These are phyloP conservation scores for Pseudisothecium myosuroides DNA, from an alignment of 225 moss, liverwort and hornwort genomes.

Conservation along the genomic window DNA sequence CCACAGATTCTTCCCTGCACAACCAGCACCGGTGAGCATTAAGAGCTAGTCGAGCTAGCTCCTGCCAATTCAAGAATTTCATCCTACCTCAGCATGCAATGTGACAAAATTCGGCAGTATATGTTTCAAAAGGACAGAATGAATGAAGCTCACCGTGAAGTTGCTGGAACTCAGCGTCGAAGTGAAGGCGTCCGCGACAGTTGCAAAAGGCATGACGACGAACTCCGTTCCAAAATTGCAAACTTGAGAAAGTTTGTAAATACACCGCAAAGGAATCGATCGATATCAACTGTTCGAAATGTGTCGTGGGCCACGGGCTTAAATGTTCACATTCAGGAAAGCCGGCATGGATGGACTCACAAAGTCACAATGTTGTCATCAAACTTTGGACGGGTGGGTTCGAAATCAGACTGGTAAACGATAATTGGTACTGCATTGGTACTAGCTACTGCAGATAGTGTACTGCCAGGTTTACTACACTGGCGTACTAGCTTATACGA, in stretches of 20 bases:
- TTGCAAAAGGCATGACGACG: constrained; percentile 2
- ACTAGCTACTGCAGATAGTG: not conserved
- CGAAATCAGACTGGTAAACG: not conserved
- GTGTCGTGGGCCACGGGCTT: not conserved
- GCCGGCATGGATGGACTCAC: not conserved
- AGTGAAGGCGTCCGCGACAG: not conserved
- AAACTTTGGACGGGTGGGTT: not conserved
- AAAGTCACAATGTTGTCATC: constrained; percentile 23
- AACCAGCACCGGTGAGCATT: no score
- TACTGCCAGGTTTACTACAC: constrained; percentile 7
- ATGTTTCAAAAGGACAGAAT: not conserved
- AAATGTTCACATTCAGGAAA: not conserved
- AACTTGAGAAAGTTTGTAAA: not conserved
- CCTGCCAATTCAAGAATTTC: not conserved
- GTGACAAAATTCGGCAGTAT: not conserved
- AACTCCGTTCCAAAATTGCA: not conserved
- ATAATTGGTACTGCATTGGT: not conserved
- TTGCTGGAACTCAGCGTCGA: not conserved
- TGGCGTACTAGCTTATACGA: constrained; percentile 22
- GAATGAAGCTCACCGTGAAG: not conserved
- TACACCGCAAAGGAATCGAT: not conserved
- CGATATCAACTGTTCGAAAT: not conserved
- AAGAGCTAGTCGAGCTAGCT: not conserved
- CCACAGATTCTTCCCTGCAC: not conserved
- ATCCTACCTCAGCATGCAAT: not conserved